These are phyloP conservation scores for thale cress (Arabidopsis thaliana) DNA, from an alignment of 345 rosid species.

Conservation along the genomic window TAIR10.1 NC_003074.8:10027001-10027500, in stretches of 20 bases:
- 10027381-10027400: conserved; percentile 85
- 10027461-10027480: conserved; percentile 11
- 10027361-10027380: conserved; percentile 94
- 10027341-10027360: conserved; percentile 69
- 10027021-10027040: conserved; percentile 28
- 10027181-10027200: conserved; percentile 51
- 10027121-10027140: conserved; percentile 18
- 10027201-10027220: conserved; percentile 57
- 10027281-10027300: conserved; percentile 32
- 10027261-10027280: conserved; percentile 86
- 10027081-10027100: conserved; percentile 35
- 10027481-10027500: conserved; percentile 15
- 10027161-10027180: conserved; percentile 20
- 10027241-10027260: conserved; percentile 64
- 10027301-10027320: not conserved
- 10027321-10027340: not conserved
- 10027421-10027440: conserved; percentile 75
- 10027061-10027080: conserved; percentile 9
- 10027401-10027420: conserved; percentile 72
- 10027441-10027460: conserved; percentile 16
- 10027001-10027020: conserved; percentile 51
- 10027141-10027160: conserved; percentile 34
- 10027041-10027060: conserved; percentile 27
- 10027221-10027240: conserved; percentile 67
- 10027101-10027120: conserved; percentile 33